These are phyloP conservation scores for Alternaria arborescens DNA, from an alignment of 2,329 filamentous ascomycete genomes.

Conservation along the genomic window DNA sequence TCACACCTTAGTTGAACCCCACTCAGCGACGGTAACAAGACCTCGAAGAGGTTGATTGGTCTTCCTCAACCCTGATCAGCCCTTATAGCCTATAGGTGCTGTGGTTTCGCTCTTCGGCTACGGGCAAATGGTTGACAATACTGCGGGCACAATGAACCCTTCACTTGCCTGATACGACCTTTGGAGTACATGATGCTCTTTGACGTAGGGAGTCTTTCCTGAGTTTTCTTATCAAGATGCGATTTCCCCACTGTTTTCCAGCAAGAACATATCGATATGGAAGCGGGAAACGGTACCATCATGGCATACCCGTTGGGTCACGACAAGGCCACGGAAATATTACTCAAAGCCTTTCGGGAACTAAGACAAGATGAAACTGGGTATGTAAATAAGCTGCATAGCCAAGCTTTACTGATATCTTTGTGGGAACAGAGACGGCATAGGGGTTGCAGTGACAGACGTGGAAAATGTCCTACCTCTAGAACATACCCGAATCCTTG, in stretches of 20 bases:
- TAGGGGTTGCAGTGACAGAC: not conserved
- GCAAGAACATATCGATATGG: not conserved
- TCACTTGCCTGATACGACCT: not conserved
- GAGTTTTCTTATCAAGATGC: not conserved
- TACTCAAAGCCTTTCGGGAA: slow-evolving; percentile 1
- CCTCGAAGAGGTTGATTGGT: not conserved
- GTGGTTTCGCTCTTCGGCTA: slow-evolving; percentile 1
- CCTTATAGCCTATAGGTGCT: not conserved
- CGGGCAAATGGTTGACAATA: not conserved
- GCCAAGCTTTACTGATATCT: not conserved
- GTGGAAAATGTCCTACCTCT: not conserved
- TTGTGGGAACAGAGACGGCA: not conserved
- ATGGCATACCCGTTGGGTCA: not conserved
- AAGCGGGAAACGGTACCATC: not conserved
- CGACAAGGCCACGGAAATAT: not conserved
- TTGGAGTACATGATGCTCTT: not conserved
- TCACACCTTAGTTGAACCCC: slow-evolving; percentile 5
- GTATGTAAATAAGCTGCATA: slow-evolving; percentile 1
- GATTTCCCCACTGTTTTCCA: not conserved
- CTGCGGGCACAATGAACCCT: not conserved
- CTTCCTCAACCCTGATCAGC: not conserved
- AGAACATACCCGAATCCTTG: not conserved
- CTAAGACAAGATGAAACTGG: slow-evolving; percentile 2
- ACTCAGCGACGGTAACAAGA: slow-evolving; percentile 1
- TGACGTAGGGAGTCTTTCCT: not conserved